Evolutionary conservation across 2,329 filamentous ascomycete genomes (phyloP), one percentile per base, ranked within the genome.

Genomic region (Cladosporium velox): DNA sequence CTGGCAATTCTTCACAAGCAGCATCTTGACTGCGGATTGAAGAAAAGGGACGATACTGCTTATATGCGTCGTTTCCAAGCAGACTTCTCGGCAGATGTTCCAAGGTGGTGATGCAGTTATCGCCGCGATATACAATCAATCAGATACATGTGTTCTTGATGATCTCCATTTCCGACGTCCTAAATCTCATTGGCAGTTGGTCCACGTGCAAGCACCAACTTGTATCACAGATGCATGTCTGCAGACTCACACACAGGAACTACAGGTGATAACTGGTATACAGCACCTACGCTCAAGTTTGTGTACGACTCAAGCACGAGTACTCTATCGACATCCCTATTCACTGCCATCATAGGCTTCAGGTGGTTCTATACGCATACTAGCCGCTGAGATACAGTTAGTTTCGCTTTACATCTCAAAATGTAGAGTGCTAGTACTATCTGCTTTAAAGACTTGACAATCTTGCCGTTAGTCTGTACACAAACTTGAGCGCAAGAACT

Each of bases 31-130:
- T 61, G 59, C n/a, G 59, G 59, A 26, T 26, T 61, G 38, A 61
- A 35, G 24, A 61, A 61, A 14, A 49, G 59, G 35, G 59, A 61
- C 38, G 59, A 61, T 41, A 61, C 59, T 10, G 59, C 59, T 7
- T 61, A 61, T 18, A 61, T 61, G 6, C 30, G 24, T 21, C 38
- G 47, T 15, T 61, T 61, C 24, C 59, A 61, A 32, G 41, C 59
- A 32, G 59, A 61, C 18, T 61, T 61, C 24, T 61, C 59, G 10
- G 35, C 59, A 4, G 59, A 32, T 10, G 38, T 61, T 12, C 38
- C 59, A 34, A 47, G 59, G 26, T 61, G 59, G 59, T 49, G 24
- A 61, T 30, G 18, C 8, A 21, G 2, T 47, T 8, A 47, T n/a
- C 18, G 38, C 10, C 38, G 18, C 2, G 38, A 44, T 47, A 24